phyloP scores from a whole-genome alignment of 2,329 filamentous ascomycete genomes.

The Nigrospora osmanthi region DNA sequence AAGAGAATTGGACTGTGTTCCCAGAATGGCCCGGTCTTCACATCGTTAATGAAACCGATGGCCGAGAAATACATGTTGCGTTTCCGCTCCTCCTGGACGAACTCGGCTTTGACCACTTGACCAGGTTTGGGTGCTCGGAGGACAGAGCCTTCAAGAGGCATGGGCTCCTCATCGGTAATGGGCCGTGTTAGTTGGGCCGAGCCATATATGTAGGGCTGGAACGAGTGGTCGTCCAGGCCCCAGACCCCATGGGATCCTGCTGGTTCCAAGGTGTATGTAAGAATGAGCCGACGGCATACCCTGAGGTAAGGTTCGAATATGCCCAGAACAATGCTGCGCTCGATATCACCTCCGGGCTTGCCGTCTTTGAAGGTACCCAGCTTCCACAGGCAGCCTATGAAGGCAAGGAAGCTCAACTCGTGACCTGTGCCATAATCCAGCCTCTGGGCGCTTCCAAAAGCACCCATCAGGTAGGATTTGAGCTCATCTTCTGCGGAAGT shows the following conservation, averaged over 20 bases:
- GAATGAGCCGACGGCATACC: constrained; percentile 74
- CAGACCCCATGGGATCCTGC: constrained; percentile 96
- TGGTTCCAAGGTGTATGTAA: constrained; percentile 88
- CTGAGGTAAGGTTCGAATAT: constrained; percentile 70
- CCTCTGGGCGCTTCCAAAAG: constrained; percentile 80
- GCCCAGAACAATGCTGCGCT: constrained; percentile 73
- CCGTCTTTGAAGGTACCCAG: constrained; percentile 67
- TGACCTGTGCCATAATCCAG: constrained; percentile 96
- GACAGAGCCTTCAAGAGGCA: constrained; percentile 74
- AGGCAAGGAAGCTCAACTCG: constrained; percentile 90
- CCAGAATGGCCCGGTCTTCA: constrained; percentile 96
- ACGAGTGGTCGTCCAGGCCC: constrained; percentile 97
- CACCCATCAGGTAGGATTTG: constrained; percentile 70
- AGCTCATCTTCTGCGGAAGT: constrained; percentile 57
- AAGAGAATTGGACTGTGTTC: constrained; percentile 91
- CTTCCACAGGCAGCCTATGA: constrained; percentile 86
- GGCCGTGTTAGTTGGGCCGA: constrained; percentile 82
- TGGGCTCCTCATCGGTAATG: constrained; percentile 53
- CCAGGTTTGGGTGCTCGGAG: constrained; percentile 62
- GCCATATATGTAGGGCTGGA: constrained; percentile 89
- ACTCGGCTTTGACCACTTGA: constrained; percentile 56
- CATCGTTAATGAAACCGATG: constrained; percentile 93
- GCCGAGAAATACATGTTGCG: constrained; percentile 90
- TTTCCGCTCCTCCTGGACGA: constrained; percentile 58
- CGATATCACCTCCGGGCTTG: constrained; percentile 44